Percentiles rank a stretch among this genome's conserved stretches.
phyloP scores from a whole-genome alignment of 1,284 basidiomycete species.

The Apiotrichum siamense region DNA sequence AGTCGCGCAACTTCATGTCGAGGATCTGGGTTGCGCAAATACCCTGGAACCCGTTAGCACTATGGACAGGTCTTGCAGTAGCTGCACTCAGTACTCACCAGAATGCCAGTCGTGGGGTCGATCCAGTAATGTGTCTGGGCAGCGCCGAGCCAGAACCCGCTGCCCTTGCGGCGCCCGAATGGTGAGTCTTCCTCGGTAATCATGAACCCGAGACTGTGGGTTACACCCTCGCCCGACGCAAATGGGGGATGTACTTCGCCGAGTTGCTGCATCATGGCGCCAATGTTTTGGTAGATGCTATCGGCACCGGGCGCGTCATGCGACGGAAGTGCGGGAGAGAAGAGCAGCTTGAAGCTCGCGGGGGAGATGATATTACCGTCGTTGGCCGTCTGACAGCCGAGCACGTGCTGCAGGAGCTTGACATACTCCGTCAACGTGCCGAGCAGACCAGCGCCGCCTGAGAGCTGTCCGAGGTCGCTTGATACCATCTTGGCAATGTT shows the following conservation, averaged over 20 bases:
- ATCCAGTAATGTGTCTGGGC: constrained; percentile 24
- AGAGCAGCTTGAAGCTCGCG: constrained; percentile 23
- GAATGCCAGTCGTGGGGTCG: constrained; percentile 20
- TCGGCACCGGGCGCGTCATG: constrained; percentile 3
- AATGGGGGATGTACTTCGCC: constrained; percentile 5
- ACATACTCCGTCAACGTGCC: constrained; percentile 35
- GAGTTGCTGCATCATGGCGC: background rate
- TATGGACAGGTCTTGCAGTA: too few relatives aligned
- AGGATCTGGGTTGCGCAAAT: constrained; percentile 5
- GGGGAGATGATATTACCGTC: constrained; percentile 20
- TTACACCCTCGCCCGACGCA: constrained; percentile 4
- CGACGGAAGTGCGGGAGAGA: constrained; percentile 17
- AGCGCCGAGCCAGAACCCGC: constrained; percentile 21
- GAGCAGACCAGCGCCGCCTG: constrained; percentile 35
- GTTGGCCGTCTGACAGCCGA: constrained; percentile 13
- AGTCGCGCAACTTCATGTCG: background rate
- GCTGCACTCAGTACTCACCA: constrained; percentile 1
- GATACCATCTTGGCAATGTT: constrained; percentile 15
- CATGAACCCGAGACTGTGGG: constrained; percentile 9
- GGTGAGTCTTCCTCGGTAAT: background rate
- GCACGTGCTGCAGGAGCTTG: constrained; percentile 25
- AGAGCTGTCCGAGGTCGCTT: constrained; percentile 9
- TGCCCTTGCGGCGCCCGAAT: constrained; percentile 16
- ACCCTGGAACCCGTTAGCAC: constrained; percentile 5
- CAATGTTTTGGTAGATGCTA: constrained; percentile 9